These are phyloP conservation scores for Colletotrichum sp. DNA, from an alignment of 2,329 filamentous ascomycete species.

Conservation along the genomic window DNA sequence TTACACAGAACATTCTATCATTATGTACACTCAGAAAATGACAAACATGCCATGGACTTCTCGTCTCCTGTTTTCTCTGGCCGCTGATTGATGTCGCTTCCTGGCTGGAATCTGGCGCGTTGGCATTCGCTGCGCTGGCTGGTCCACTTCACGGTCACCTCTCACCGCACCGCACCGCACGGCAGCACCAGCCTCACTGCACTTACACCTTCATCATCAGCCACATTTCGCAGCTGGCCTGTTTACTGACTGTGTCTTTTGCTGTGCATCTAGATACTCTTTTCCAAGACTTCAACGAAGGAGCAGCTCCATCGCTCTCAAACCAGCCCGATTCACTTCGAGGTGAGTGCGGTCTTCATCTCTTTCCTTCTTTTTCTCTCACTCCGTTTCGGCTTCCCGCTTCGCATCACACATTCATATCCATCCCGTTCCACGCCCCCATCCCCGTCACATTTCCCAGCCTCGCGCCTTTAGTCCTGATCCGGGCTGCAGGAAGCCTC, in stretches of 20 bases:
- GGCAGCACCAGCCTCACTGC: constrained; percentile 7
- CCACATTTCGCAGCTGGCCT: neutral
- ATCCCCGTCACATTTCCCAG: constrained; percentile 17
- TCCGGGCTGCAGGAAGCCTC: neutral
- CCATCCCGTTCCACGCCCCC: neutral
- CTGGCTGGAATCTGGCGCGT: neutral
- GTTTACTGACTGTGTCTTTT: neutral
- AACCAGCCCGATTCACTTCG: neutral
- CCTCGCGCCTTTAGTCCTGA: constrained; percentile 12
- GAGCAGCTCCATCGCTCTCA: neutral
- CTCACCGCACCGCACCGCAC: neutral
- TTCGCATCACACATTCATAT: constrained; percentile 7
- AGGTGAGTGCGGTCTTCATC: neutral
- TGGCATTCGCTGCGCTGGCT: constrained; percentile 2
- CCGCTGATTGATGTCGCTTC: neutral
- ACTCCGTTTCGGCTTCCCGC: neutral
- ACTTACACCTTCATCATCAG: constrained; percentile 8
- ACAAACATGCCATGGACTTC: neutral
- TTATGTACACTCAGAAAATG: constrained; percentile 15
- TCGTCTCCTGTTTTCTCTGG: neutral
- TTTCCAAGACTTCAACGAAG: neutral
- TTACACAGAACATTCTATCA: neutral
- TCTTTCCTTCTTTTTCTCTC: neutral
- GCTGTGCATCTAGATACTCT: neutral
- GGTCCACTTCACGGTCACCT: neutral